Evolutionary conservation across 805 yeast species (phyloP), one percentile per base, ranked within the genome.

Genomic region (Nakazawaea wyomingensis): DNA sequence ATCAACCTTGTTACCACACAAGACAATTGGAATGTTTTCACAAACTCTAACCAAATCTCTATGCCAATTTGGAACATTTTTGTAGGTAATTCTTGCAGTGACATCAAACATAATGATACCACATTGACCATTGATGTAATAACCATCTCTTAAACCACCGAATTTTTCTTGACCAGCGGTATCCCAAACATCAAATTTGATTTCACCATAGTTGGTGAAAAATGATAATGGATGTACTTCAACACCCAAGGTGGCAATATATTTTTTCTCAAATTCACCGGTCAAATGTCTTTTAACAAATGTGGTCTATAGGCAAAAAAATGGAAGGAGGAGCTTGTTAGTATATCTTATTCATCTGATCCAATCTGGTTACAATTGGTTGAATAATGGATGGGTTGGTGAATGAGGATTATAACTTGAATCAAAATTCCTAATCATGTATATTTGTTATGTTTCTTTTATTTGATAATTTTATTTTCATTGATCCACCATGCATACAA

Each of bases 61-160:
- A 84, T 95, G 97, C 99, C 99, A 93, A 86, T 93, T 95, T 69
- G 99, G 99, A 67, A 93, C 99, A 72, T 93, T 93, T 79, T 93
- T 93, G 78, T 93, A 93, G 57, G 99, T 93, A 75, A 93, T 91
- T 79, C 99, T 90, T 42, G 98, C 89, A 51, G 99, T 93, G 52
- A 93, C 99, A 72, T 93, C 99, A 67, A 93, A 93, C 99, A 93
- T 93, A 70, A 93, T 93, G 76, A 93, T 93, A 75, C 98, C 99
- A 80, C 99, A 93, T 75, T 93, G 96, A 65, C 99, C 99, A 69
- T 93, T 91, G 69, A 93, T 93, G 75, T 93, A 93, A 78, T 93
- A 93, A 66, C 99, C 99, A 65, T 93, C 99, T 79, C 99, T 90
- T 64, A 93, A 78, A 60, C 99, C 99, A 71, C 99, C 99, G 59